Evolutionary conservation across 2,329 filamentous ascomycete genomes (phyloP), one percentile per base, ranked within the genome.

Genomic region (Aspergillus ruber): DNA sequence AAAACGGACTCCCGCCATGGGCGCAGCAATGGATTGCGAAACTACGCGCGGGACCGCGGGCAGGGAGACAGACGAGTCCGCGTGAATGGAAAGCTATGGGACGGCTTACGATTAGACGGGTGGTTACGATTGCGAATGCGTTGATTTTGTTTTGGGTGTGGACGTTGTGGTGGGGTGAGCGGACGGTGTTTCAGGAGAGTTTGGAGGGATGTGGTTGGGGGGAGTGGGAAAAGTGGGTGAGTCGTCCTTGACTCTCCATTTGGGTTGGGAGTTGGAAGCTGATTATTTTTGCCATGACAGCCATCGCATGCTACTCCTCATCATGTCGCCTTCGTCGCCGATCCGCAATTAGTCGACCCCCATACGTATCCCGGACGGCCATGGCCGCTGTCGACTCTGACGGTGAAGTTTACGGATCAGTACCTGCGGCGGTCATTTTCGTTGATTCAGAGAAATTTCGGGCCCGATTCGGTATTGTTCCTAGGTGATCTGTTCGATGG

Each of bases 401-500:
- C 85, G 1, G 76, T 85, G 50, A 73, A 74, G 49, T 84, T 95
- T 57, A 94, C 90, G 47, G 93, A 98, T 68, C 86, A 89, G 62
- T 98, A 96, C 69, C 80, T 98, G 54, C 83, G 84, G 36, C 83
- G 90, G 38, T 84, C 86, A 7, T 97, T 94, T 65, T 79, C 76
- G n/a, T 79, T 84, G 45, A 78, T 97, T 49, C 89, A 95, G 61
- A 73, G 78, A 15, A 73, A 81, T 15, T 75, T 97, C 12, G 80
- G 81, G n/a, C 93, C 93, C 0, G 89, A 96, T 63, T 90, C 87
- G 13, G 75, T 95, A 1, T 81, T 96, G 63, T 97, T 98, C 63
- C 74, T 98, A 0, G 93, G 93, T 6, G 93, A 98, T 63, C 74
- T 98, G 1, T 96, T 98, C 60, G 93, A 98, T 63, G 93, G 93